These are phyloP conservation scores for Solanum rostratum DNA, from an alignment of 257 asterid species.

Conservation along the genomic window DNA sequence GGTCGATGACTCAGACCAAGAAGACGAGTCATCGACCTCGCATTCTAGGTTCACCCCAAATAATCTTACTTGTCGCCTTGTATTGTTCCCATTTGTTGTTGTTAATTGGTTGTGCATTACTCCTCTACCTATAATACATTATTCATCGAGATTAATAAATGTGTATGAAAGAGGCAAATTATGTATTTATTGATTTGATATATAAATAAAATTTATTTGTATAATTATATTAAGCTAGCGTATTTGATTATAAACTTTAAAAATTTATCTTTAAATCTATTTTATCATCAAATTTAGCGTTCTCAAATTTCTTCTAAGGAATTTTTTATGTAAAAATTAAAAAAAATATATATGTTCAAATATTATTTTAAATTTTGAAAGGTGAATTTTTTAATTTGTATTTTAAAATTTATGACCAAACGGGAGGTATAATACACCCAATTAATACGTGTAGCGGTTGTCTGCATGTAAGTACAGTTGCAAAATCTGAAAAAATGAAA, in stretches of 20 bases:
- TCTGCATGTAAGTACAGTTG: neutral
- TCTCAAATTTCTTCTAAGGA: neutral
- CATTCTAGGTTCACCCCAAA: conserved; percentile 88
- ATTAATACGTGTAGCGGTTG: neutral
- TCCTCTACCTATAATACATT: neutral
- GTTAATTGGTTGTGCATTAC: neutral
- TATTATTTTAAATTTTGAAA: neutral
- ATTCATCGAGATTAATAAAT: neutral
- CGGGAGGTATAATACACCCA: too few species aligned
- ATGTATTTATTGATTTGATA: neutral
- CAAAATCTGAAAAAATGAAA: neutral
- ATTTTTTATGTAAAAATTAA: neutral
- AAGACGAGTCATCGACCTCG: conserved; percentile 26
- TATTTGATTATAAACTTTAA: too few species aligned
- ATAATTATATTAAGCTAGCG: neutral
- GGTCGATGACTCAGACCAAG: conserved; percentile 27
- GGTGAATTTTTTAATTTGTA: neutral
- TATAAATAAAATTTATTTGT: neutral
- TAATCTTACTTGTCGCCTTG: conserved; percentile 53
- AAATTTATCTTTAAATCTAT: too few species aligned
- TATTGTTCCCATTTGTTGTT: conserved; percentile 32
- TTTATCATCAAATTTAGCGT: neutral
- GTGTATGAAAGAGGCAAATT: neutral
- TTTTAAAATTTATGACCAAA: neutral
- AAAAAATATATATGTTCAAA: too few species aligned